Conservation (phyloP, 2,329 filamentous ascomycete species). For the Fusarium sp. region DNA sequence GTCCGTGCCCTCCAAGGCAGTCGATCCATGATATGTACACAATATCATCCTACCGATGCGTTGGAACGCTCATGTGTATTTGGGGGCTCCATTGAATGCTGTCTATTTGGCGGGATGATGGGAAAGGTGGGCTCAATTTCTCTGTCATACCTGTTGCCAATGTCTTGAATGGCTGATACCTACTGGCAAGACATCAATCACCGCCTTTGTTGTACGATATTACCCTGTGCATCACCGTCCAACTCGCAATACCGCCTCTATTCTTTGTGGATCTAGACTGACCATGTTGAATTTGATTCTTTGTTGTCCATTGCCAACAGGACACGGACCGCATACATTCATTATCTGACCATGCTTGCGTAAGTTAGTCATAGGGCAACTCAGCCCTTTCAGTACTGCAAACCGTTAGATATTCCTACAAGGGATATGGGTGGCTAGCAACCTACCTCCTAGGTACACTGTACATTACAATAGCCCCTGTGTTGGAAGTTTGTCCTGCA, state of each 20-base stretch:
- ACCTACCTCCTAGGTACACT: slow-evolving; percentile 23
- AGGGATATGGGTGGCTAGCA: slow-evolving; percentile 28
- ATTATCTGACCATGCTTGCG: slow-evolving; percentile 34
- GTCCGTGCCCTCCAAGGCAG: background rate
- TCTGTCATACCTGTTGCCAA: slow-evolving; percentile 16
- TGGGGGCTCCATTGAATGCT: slow-evolving; percentile 1
- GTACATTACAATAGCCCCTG: too few species aligned
- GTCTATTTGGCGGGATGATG: slow-evolving; percentile 5
- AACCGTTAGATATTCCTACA: slow-evolving; percentile 14
- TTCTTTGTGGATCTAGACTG: slow-evolving; percentile 25
- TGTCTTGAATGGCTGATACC: slow-evolving; percentile 16
- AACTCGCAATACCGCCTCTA: slow-evolving; percentile 20
- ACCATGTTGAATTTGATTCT: slow-evolving; percentile 5
- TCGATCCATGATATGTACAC: slow-evolving; percentile 1
- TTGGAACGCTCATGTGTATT: slow-evolving; percentile 20
- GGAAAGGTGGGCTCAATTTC: slow-evolving; percentile 10
- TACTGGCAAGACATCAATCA: slow-evolving; percentile 39
- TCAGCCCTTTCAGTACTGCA: slow-evolving; percentile 2
- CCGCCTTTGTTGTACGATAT: slow-evolving; percentile 46
- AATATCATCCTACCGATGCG: slow-evolving; percentile 16
- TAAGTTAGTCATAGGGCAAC: slow-evolving; percentile 10
- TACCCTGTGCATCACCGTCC: slow-evolving; percentile 23
- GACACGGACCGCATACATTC: slow-evolving; percentile 10
- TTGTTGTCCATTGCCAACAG: slow-evolving; percentile 1
- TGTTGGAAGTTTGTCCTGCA: too few species aligned